Conservation (phyloP, 768 basidiomycete species). For the Phylloporus sp. region DNA sequence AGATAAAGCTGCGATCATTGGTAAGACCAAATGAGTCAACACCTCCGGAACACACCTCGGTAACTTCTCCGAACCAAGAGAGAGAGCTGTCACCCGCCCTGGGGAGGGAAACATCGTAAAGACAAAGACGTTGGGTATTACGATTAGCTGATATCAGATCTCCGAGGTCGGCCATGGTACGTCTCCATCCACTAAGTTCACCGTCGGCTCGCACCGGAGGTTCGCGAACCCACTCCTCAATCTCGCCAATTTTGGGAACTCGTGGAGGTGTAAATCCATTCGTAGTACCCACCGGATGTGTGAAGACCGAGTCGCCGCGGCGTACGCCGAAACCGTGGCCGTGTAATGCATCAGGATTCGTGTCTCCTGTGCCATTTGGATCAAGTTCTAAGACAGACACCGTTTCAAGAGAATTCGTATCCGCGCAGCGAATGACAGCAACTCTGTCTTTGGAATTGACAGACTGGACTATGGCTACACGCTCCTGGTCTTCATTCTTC, state of each 20-base stretch:
- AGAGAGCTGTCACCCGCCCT: slow-evolving; percentile 38
- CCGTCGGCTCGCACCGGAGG: slow-evolving; percentile 43
- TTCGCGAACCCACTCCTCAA: slow-evolving; percentile 76
- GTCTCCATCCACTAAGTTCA: slow-evolving; percentile 64
- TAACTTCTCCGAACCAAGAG: slow-evolving; percentile 87
- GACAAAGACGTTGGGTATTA: slow-evolving; percentile 34
- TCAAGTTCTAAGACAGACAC: slow-evolving; percentile 87
- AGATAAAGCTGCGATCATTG: slow-evolving; percentile 50
- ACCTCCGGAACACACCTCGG: slow-evolving; percentile 43
- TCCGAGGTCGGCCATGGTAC: slow-evolving; percentile 66
- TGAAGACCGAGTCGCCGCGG: slow-evolving; percentile 79
- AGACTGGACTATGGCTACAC: slow-evolving; percentile 70
- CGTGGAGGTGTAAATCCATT: slow-evolving; percentile 67
- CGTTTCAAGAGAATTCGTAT: slow-evolving; percentile 51
- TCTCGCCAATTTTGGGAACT: slow-evolving; percentile 81
- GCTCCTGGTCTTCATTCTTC: slow-evolving; percentile 65
- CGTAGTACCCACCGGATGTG: slow-evolving; percentile 62
- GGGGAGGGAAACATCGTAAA: slow-evolving; percentile 43
- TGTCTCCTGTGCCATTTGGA: slow-evolving; percentile 65
- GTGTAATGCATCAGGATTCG: slow-evolving; percentile 37
- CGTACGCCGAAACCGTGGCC: slow-evolving; percentile 72
- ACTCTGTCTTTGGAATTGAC: slow-evolving; percentile 71
- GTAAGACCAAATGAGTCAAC: slow-evolving; percentile 5
- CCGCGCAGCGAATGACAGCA: slow-evolving; percentile 56
- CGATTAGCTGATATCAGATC: slow-evolving; percentile 47